phyloP scores from a whole-genome alignment of 345 rosid species.

The Orychophragmus violaceus region DNA sequence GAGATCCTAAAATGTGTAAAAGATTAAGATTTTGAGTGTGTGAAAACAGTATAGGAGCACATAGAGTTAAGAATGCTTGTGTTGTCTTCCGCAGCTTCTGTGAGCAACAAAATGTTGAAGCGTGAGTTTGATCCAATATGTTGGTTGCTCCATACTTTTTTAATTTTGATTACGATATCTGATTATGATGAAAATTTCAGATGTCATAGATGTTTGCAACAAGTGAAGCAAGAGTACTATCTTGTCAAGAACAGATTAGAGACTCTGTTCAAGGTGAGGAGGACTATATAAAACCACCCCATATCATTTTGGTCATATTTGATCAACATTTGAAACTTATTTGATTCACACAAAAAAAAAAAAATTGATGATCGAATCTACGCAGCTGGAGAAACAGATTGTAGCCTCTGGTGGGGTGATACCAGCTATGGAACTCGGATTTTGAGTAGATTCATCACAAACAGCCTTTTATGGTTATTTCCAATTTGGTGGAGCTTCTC shows the following conservation, averaged over 20 bases:
- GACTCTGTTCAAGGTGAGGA: constrained; percentile 58
- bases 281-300: background rate
- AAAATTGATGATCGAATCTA: background rate
- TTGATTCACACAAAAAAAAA: too few relatives aligned
- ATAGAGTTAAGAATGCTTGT: constrained; percentile 76
- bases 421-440: constrained; percentile 47
- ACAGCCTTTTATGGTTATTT: background rate
- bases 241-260: constrained; percentile 78
- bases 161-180: background rate
- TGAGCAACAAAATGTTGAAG: constrained; percentile 69
- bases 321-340: background rate
- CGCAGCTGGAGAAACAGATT: constrained; percentile 88
- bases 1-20: background rate
- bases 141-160: background rate
- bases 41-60: constrained; percentile 81
- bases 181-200: constrained; percentile 34
- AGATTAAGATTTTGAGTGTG: constrained; percentile 1
- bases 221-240: constrained; percentile 72
- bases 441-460: constrained; percentile 23
- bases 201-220: constrained; percentile 76
- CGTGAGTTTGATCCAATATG: constrained; percentile 37
- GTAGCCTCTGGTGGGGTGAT: constrained; percentile 81
- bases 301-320: background rate
- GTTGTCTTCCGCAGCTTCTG: constrained; percentile 75
- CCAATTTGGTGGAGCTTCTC: background rate